Evolutionary conservation across 306 rosid genomes (phyloP), one percentile per base, ranked within the genome.

Genomic region (Castanea sativa): DNA sequence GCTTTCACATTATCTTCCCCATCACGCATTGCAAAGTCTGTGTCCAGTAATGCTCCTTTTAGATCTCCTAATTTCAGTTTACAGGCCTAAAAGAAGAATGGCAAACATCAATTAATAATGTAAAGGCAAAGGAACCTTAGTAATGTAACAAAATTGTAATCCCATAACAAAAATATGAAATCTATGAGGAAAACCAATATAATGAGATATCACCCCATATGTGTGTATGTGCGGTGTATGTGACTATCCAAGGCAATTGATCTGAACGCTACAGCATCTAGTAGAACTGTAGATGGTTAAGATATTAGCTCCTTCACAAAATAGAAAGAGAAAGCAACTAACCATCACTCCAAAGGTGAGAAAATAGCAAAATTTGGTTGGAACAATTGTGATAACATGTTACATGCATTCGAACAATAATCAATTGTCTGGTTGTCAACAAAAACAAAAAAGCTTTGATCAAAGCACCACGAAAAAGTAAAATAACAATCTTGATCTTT

Each of bases 1-100:
- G 91, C 91, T 79, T 88, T 88, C 6, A 80, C 87, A 73, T 78
- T 88, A 71, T 85, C 59, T 15, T 71, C 91, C 55, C 84, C 91
- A 73, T 88, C 91, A 51, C 82, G 89, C 84, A 88, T 29, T 55
- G 91, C 89, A 83, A 85, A 88, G 71, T 88, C 91, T 20, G 87
- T 23, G 77, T 88, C 91, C 59, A 81, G 19, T 59, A 88, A 56
- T 32, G 91, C 91, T 85, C 87, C 91, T 78, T 81, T 19, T 20
- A 83, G 75, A 57, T 88, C 91, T 0, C 89, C 91, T 69, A 85
- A 69, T 81, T 88, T 88, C 83, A 88, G 76, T 74, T 83, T 88
- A 73, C 91, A 88, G 58, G 83, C 89, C 91, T 88, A 76, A 45
- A 82, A 74, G 52, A 13, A 81, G 55, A 76, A 21, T 72, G 73